Percentiles rank a stretch among this genome's conserved stretches.
Conservation (phyloP, 148 eudicot species). For the Rhododendron kiyosumense region DNA sequence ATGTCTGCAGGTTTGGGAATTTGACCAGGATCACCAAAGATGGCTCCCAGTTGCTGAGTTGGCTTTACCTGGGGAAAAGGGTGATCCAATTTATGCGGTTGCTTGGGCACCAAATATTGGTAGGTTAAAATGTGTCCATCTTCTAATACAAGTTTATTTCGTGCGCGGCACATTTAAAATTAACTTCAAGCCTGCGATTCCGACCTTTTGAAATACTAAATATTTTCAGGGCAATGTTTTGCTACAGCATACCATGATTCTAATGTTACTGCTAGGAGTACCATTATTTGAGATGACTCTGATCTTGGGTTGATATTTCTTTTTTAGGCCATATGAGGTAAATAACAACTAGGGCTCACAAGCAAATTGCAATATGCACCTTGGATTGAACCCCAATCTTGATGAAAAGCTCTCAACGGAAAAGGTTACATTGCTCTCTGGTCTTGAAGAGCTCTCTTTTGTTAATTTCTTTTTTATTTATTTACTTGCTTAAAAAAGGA, state of each 20-base stretch:
- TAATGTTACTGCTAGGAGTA: too few species aligned
- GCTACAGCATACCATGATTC: not conserved
- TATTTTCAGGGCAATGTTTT: not conserved
- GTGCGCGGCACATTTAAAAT: not conserved
- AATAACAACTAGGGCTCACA: constrained; percentile 67
- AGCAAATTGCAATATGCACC: constrained; percentile 78
- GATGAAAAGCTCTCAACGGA: constrained; percentile 82
- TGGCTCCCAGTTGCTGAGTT: too few species aligned
- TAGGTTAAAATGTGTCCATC: constrained; percentile 38
- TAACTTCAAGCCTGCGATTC: not conserved
- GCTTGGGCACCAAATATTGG: constrained; percentile 71
- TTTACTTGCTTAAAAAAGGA: not conserved
- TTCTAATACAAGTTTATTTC: not conserved
- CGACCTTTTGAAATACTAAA: not conserved
- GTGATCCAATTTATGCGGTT: constrained; percentile 60
- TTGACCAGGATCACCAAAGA: too few species aligned
- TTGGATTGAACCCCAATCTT: constrained; percentile 66
- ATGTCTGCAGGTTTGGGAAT: constrained; percentile 26
- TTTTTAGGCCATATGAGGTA: constrained; percentile 67
- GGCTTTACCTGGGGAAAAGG: constrained; percentile 23
- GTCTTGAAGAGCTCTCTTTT: not conserved
- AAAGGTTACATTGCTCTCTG: constrained; percentile 54
- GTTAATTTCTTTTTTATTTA: not conserved
- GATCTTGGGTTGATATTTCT: too few species aligned
- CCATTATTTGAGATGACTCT: too few species aligned